Evolutionary conservation across 345 rosid genomes (phyloP), one percentile per base, ranked within the genome.

Genomic region (Populus nigra): DNA sequence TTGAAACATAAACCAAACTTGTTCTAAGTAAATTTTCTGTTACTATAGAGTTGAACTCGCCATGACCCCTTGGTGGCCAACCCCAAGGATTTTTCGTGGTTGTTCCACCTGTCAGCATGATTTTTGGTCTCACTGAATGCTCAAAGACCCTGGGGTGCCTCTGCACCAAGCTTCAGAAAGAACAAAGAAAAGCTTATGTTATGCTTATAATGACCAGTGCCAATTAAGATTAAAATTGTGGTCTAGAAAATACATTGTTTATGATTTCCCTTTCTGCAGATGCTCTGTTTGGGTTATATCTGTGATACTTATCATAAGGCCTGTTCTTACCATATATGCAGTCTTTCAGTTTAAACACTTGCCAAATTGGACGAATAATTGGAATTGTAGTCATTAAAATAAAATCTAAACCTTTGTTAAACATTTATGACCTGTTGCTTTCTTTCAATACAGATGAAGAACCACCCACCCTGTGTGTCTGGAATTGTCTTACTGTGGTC

Each of bases 331-430:
- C 35, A 43, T 38, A 50, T 43, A 47, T 50, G 39, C 38, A 16
- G 53, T 29, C 53, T 18, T 53, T 38, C 45, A 43, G 16, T 27
- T 55, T 73, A 69, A 72, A 61, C 12, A 23, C 78, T 66, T 66
- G 5, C 76, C 43, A 71, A 81, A 73, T 65, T 65, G 8, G 7
- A 39, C 38, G 18, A 63, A 66, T 75, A 23, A 61, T 8, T 45
- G 72, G 65, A 68, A 72, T 57, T 75, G 57, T 22, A 29, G 76
- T 55, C 43, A 57, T 74, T 55, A 63, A 31, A 78, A 45, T 69
- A 20, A 22, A 77, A 69, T 69, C 61, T 70, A 33, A 47, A 15
- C 2, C 31, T 65, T 69, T 17, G 23, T 43, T 8, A 72, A 59
- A n/a, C 31, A 73, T 69, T 45, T 43, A 25, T 33, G 76, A 33